phyloP scores from a whole-genome alignment of 1,284 basidiomycete species.

The Bondarzewia mesenterica region DNA sequence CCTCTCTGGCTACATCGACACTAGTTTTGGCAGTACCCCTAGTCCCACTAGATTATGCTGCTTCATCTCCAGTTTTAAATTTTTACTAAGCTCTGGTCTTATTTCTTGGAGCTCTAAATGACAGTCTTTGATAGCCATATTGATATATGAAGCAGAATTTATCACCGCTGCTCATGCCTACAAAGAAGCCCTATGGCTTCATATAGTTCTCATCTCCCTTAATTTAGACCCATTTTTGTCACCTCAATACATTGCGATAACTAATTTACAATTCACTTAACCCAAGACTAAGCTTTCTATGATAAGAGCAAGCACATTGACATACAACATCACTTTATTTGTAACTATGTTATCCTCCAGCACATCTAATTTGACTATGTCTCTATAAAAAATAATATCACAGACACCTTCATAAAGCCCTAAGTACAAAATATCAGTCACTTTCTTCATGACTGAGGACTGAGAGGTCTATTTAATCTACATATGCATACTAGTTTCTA shows the following conservation, averaged over 20 bases:
- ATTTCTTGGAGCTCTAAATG: conserved; percentile 28
- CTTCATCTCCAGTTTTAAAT: conserved; percentile 31
- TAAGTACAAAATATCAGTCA: too few species aligned
- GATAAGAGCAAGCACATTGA: neutral
- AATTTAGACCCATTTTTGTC: neutral
- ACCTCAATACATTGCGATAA: neutral
- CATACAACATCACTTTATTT: neutral
- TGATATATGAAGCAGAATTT: neutral
- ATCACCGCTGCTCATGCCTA: neutral
- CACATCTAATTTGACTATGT: neutral
- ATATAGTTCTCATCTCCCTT: neutral
- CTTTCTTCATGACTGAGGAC: too few species aligned
- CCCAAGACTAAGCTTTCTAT: neutral
- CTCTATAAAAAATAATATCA: neutral
- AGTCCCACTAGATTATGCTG: conserved; percentile 9
- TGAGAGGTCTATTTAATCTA: too few species aligned
- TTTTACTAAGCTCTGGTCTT: conserved; percentile 20
- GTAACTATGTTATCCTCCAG: neutral
- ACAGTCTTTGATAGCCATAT: neutral
- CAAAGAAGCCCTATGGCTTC: neutral
- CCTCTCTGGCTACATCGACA: conserved; percentile 32
- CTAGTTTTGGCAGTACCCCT: conserved; percentile 26
- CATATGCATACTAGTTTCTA: too few species aligned
- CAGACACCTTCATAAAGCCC: neutral
- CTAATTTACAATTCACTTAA: neutral